Evolutionary conservation across 1,284 basidiomycete genomes (phyloP).

Genomic region (Wolfiporia cocos): DNA sequence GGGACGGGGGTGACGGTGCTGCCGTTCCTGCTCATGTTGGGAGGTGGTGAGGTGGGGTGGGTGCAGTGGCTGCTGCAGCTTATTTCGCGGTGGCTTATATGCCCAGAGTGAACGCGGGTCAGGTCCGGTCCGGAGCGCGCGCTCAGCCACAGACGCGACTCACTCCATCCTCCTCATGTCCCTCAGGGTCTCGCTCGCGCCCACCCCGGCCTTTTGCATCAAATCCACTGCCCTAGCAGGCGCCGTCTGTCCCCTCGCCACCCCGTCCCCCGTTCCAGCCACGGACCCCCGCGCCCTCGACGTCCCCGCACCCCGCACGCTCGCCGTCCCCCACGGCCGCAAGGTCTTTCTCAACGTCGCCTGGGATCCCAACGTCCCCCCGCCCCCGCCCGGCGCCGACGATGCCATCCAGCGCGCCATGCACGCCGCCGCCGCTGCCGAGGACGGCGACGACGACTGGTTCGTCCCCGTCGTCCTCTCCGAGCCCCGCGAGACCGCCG

Average conservation of each 20-base stretch:
- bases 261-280: slow-evolving; percentile 12
- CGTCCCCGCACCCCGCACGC: slow-evolving; percentile 13
- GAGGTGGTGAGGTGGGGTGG: slow-evolving; percentile 5
- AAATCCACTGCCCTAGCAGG: slow-evolving; percentile 42
- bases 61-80: slow-evolving; percentile 13
- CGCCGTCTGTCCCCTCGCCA: slow-evolving; percentile 25
- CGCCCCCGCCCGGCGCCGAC: slow-evolving; percentile 53
- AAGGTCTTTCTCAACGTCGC: slow-evolving; percentile 73
- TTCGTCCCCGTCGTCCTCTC: slow-evolving; percentile 71
- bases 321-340: slow-evolving; percentile 35
- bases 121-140: neutral
- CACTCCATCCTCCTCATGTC: neutral
- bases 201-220: slow-evolving; percentile 55
- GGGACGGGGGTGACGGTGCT: slow-evolving; percentile 51
- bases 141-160: neutral
- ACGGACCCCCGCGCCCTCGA: slow-evolving; percentile 19
- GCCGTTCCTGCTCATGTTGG: slow-evolving; percentile 15
- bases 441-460: slow-evolving; percentile 38
- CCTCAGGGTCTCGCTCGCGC: slow-evolving; percentile 37
- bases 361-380: slow-evolving; percentile 59
- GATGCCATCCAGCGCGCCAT: slow-evolving; percentile 52
- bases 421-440: slow-evolving; percentile 32
- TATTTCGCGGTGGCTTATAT: neutral
- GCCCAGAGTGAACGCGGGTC: neutral
- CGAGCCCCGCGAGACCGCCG: slow-evolving; percentile 50